Conservation (phyloP, 2,329 filamentous ascomycete genomes). For the Arthrocladium fulminans region DNA sequence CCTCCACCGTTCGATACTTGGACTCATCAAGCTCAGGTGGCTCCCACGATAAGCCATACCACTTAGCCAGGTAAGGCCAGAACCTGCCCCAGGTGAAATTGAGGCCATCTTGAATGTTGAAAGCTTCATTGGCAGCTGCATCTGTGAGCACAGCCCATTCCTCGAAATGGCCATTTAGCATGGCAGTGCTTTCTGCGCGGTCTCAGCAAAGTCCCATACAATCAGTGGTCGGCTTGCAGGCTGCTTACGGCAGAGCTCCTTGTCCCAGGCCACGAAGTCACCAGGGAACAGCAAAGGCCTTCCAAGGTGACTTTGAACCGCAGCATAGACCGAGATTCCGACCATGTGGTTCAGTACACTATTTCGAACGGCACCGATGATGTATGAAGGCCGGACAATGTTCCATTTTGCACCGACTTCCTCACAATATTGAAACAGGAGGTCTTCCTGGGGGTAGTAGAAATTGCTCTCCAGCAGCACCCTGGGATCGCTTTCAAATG, state of each 20-base stretch:
- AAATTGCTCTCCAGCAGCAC: slow-evolving; percentile 42
- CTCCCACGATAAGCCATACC: slow-evolving; percentile 34
- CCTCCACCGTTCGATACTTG: slow-evolving; percentile 19
- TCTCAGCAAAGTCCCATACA: slow-evolving; percentile 20
- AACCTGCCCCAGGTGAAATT: slow-evolving; percentile 40
- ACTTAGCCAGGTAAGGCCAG: slow-evolving; percentile 39
- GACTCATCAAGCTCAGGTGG: slow-evolving; percentile 23
- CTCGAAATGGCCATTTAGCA: slow-evolving; percentile 40
- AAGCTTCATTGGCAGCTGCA: slow-evolving; percentile 35
- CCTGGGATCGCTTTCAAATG: slow-evolving; percentile 39
- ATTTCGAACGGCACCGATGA: slow-evolving; percentile 42
- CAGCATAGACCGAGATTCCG: slow-evolving; percentile 42
- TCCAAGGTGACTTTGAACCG: slow-evolving; percentile 36
- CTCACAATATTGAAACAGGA: slow-evolving; percentile 36
- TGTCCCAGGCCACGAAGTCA: slow-evolving; percentile 38
- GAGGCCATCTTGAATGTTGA: slow-evolving; percentile 41
- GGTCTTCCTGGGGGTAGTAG: slow-evolving; percentile 48
- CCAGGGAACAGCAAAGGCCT: slow-evolving; percentile 37
- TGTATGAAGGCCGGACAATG: slow-evolving; percentile 39
- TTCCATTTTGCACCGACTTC: slow-evolving; percentile 34
- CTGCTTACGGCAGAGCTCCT: slow-evolving; percentile 13
- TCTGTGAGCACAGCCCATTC: slow-evolving; percentile 43
- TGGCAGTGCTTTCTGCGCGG: slow-evolving; percentile 32
- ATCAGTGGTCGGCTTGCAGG: not conserved
- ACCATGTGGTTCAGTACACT: slow-evolving; percentile 42